Evolutionary conservation across 768 basidiomycete genomes (phyloP).

Genomic region (Podaxis sp.): DNA sequence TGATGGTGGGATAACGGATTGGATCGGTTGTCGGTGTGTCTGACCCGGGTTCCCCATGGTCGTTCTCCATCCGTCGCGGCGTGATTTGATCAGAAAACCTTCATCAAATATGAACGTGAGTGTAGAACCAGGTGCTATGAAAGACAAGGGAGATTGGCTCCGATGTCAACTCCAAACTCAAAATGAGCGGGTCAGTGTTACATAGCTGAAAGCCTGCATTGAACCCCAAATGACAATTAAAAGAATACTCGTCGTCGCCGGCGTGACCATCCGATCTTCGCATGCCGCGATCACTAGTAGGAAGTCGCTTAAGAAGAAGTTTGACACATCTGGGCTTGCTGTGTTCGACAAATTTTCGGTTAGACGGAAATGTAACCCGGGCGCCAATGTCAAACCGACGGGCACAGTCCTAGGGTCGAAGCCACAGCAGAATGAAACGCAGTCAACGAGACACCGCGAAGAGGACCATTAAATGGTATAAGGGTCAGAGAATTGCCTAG

Average conservation of each 20-base stretch:
- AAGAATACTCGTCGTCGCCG: background rate
- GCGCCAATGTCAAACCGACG: background rate
- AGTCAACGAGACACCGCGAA: background rate
- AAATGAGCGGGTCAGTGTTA: background rate
- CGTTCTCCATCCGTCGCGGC: background rate
- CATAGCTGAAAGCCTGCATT: background rate
- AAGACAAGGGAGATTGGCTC: background rate
- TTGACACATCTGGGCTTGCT: background rate
- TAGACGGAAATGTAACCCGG: background rate
- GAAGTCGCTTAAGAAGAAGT: background rate
- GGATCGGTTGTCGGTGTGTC: conserved; percentile 9
- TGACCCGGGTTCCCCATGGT: conserved; percentile 12
- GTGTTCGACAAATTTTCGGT: conserved; percentile 4
- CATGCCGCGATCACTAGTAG: background rate
- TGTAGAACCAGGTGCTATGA: background rate
- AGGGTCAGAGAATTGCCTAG: background rate
- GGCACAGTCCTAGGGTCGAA: background rate
- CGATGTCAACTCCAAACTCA: background rate
- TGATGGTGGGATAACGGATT: conserved; percentile 18
- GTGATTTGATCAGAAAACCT: background rate
- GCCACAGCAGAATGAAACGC: conserved; percentile 7
- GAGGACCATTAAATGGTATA: background rate
- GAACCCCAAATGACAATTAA: background rate
- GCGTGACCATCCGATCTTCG: background rate
- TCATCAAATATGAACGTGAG: background rate